phyloP scores from a whole-genome alignment of 2,329 filamentous ascomycete genomes.

The Aureobasidium sp. region DNA sequence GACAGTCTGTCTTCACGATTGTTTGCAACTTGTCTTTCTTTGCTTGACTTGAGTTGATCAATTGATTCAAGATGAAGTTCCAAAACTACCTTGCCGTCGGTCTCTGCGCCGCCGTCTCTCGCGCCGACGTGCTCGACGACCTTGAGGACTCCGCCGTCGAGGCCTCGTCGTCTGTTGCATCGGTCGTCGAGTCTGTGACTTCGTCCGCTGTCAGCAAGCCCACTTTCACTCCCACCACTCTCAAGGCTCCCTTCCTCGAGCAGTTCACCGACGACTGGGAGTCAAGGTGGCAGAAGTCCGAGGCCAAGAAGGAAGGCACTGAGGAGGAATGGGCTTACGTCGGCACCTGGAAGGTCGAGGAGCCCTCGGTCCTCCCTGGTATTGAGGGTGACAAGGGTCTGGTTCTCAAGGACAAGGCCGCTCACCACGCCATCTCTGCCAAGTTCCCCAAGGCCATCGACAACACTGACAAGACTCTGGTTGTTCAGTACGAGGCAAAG shows the following conservation, averaged over 20 bases:
- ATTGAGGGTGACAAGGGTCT: slow-evolving; percentile 94
- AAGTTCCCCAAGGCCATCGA: slow-evolving; percentile 96
- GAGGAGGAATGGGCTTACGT: slow-evolving; percentile 93
- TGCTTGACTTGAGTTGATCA: slow-evolving; percentile 6
- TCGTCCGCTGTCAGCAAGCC: slow-evolving; percentile 60
- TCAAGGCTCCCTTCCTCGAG: slow-evolving; percentile 94
- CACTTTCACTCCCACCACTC: slow-evolving; percentile 80
- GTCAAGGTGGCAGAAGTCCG: slow-evolving; percentile 83
- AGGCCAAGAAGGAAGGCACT: slow-evolving; percentile 91
- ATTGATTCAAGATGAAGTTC: slow-evolving; percentile 65
- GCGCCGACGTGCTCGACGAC: slow-evolving; percentile 63
- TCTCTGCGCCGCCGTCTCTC: slow-evolving; percentile 63
- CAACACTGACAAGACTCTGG: slow-evolving; percentile 93
- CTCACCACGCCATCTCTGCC: slow-evolving; percentile 98
- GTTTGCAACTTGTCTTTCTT: neutral
- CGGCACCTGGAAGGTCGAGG: slow-evolving; percentile 94
- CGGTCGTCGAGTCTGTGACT: slow-evolving; percentile 46
- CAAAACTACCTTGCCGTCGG: slow-evolving; percentile 68
- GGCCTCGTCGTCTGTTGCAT: slow-evolving; percentile 37
- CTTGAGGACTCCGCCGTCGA: slow-evolving; percentile 45
- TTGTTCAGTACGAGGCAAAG: slow-evolving; percentile 99
- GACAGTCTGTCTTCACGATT: neutral
- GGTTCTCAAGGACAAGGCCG: slow-evolving; percentile 94
- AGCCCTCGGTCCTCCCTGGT: slow-evolving; percentile 82
- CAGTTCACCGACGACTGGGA: slow-evolving; percentile 99